Evolutionary conservation across 768 basidiomycete species (phyloP), one percentile per base, ranked within the genome.

Genomic region (Xerocomellus amylosporus): DNA sequence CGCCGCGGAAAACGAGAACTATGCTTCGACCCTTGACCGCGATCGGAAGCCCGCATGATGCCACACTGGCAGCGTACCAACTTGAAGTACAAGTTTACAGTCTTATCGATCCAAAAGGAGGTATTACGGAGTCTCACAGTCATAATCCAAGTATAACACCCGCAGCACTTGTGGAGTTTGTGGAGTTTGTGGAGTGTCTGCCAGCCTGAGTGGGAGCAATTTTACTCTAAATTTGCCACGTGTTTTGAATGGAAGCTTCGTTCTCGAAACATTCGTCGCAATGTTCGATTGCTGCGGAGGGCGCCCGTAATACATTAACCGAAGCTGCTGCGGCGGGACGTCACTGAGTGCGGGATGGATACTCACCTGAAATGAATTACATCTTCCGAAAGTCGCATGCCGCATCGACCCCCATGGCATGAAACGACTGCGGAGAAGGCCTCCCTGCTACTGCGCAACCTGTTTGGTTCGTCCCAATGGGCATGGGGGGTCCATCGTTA

Each of bases 361-460:
- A 28, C 37, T 45, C 24, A 2, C 42, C 33, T 8, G 15, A 19
- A 39, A n/a, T 20, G 43, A 1, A 46, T 51, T 55, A 53, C 51
- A 37, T 46, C 19, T 3, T 19, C 37, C n/a, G 34, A 55, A 42
- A 31, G n/a, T 13, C 26, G 10, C 12, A 19, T 31, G 20, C 24
- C 24, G n/a, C 9, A 22, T 4, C 3, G 12, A 34, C 31, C 28
- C 19, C 36, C 14, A 26, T 38, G 47, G 26, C 14, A 26, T 38
- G 47, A 34, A 51, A 13, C 33, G 22, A 54, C 53, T 54, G 53
- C 53, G 53, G 53, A 54, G 48, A 54, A 54, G 53, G 19, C 13
- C 9, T 54, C 40, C 14, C n/a, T 17, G 19, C 17, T 38, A 13
- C 34, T 22, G 41, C 37, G 37, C 37, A 38, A 2, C 8, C n/a